Base-by-base conservation (phyloP, 2,329 filamentous ascomycete species). In the Chaetomiaceae sp. region DNA sequence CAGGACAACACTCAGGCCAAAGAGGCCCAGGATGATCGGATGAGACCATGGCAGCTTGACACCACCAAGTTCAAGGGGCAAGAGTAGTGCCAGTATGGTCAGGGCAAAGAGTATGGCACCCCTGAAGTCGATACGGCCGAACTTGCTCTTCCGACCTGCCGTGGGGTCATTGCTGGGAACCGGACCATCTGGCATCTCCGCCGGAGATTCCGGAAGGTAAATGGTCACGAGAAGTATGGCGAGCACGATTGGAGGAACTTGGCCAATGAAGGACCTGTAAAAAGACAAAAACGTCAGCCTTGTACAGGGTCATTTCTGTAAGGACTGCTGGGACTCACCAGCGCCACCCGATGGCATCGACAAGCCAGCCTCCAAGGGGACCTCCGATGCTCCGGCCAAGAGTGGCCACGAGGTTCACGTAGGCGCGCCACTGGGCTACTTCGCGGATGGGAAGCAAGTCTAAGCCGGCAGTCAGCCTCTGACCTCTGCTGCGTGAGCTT, bases 311-410 rank as follows among this genome's bases (percentile, higher is more conserved):
- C 2, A 32, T 15, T 14, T 24, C 14, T 30, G 14, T 5, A 6
- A 4, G 14, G 12, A 15, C 14, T 24, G 30, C 11, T 18, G 33
- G 11, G 9, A 36, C 38, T 37, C 7, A 47, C 79, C 79, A 83
- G 61, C 82, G 67, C 82, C 81, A 86, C 14, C 81, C 81, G 11
- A 84, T 69, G 0, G 73, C 71, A 52, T 84, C 78, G 1, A 79
- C 75, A 2, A 84, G 61, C 56, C 70, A 76, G 2, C 81, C 82
- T 1, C 81, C 82, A 0, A 83, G 47, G 3, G 74, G 75, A 0
- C 74, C 75, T 2, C 75, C 75, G 0, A 77, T 55, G 36, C 72
- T 75, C 29, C 75, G 65, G 2, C 74, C 75, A 2, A 68, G 65
- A 0, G 75, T 77, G 10, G 72, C 68, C 10, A 72, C 68, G 0